Base-by-base conservation (phyloP, 2,329 filamentous ascomycete genomes). In the Monilinia vaccinii-corymbosi region DNA sequence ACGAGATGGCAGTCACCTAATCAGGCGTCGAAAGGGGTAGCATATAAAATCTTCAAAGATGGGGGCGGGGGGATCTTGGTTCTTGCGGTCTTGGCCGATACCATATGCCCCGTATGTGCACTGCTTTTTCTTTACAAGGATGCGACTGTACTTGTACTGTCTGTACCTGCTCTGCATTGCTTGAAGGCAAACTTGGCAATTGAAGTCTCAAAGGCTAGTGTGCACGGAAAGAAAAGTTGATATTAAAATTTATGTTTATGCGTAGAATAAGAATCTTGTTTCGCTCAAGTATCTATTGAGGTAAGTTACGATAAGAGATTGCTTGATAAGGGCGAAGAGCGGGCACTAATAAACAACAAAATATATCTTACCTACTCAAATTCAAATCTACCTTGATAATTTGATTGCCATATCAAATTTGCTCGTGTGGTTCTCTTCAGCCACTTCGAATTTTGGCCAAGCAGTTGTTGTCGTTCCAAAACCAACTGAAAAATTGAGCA, bases 21-120 rank as follows among this genome's bases (percentile, higher is more conserved):
- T 69, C 66, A 69, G 66, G 63, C 65, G 65, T 63, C 66, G 66
- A 67, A 53, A 67, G 60, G 64, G 60, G 60, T 52, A 28, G 34
- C 42, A 21, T 32, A 21, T n/a, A n/a, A 56, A n/a, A 18, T n/a
- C 23, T 51, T 58, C 55, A 13, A 40, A 58, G 55, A 48, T 58
- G 55, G 55, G 55, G 55, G 32, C n/a, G 34, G 11, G 34, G 34
- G 13, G 34, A 36, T 36, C 34, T 36, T 36, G 10, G 13, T 14
- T 28, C 16, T 51, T 36, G 47, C n/a, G 11, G n/a, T 50, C n/a
- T 50, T 50, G 47, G 47, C 31, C 47, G 34, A 49, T 49, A 36
- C 31, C 28, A 36, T 36, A 36, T 50, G n/a, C 23, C 21, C n/a
- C 31, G 11, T 23, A 36, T 21, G 18, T 42, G n/a, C 25, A n/a